A percentile compares a stretch with the other conserved stretches of the same genome.
Evolutionary conservation across 2,329 filamentous ascomycete genomes (phyloP).

Genomic region (Mycosphaerelloides madeirae): DNA sequence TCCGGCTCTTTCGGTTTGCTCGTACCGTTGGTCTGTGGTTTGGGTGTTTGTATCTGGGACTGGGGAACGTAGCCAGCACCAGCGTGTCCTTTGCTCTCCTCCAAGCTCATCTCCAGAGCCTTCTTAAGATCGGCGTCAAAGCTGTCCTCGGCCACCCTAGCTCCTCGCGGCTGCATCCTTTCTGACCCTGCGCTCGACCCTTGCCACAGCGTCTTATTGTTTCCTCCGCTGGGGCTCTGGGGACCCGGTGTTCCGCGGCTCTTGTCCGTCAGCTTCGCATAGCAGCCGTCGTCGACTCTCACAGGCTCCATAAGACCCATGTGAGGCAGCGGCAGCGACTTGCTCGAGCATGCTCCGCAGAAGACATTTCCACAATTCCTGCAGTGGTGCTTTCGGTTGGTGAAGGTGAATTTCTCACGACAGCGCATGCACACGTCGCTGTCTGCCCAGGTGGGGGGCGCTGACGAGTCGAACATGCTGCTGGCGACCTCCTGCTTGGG

Average conservation of each 20-base stretch:
- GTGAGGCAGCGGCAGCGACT: constrained; percentile 81
- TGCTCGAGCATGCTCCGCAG: constrained; percentile 89
- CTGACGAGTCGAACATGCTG: constrained; percentile 96
- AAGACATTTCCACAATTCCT: constrained; percentile 98
- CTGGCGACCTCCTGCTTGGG: constrained; percentile 82
- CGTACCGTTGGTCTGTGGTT: constrained; percentile 31
- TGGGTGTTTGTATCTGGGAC: constrained; percentile 20
- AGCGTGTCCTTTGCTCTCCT: constrained; percentile 75
- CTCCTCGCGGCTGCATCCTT: constrained; percentile 83
- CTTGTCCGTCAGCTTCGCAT: constrained; percentile 80
- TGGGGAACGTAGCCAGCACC: constrained; percentile 68
- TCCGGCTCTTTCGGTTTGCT: constrained; percentile 23
- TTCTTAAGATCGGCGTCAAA: constrained; percentile 94
- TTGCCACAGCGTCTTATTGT: constrained; percentile 55
- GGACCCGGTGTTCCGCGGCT: constrained; percentile 38
- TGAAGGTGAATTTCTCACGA: constrained; percentile 91
- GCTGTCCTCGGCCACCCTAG: constrained; percentile 65
- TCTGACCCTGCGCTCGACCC: constrained; percentile 36
- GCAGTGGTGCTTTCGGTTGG: constrained; percentile 97
- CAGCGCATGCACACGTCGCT: constrained; percentile 99
- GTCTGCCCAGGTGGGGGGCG: constrained; percentile 96
- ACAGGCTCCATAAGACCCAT: constrained; percentile 88
- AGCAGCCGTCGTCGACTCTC: constrained; percentile 92
- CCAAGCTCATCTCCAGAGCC: constrained; percentile 92
- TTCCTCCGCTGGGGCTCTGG: constrained; percentile 23